These are phyloP conservation scores for Fusarium cicatricum DNA, from an alignment of 2,329 filamentous ascomycete genomes.

Conservation along the genomic window DNA sequence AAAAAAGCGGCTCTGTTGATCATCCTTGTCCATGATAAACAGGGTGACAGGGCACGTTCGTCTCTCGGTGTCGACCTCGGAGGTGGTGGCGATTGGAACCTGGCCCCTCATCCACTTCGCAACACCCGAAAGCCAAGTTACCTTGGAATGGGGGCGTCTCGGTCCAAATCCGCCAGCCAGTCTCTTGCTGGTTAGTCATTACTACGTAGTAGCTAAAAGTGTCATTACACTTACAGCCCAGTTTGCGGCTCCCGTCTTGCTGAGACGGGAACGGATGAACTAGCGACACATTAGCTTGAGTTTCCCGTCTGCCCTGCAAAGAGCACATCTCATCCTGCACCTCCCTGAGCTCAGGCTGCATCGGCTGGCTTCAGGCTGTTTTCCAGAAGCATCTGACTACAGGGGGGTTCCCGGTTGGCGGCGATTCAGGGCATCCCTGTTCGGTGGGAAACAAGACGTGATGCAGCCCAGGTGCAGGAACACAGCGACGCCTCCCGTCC, in stretches of 20 bases:
- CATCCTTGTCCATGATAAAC: slow-evolving; percentile 2
- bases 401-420: slow-evolving; percentile 10
- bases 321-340: too few relatives aligned
- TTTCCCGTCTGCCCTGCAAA: not conserved
- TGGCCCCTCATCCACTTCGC: not conserved
- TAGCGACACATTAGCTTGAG: slow-evolving; percentile 15
- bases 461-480: slow-evolving; percentile 17
- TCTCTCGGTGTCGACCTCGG: not conserved
- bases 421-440: not conserved
- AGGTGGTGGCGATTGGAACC: not conserved
- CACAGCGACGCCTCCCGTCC: slow-evolving; percentile 19
- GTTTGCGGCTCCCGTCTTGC: slow-evolving; percentile 12
- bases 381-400: slow-evolving; percentile 28
- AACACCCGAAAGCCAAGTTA: not conserved
- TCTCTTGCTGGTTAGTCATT: not conserved
- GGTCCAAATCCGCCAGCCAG: not conserved
- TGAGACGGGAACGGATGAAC: slow-evolving; percentile 10
- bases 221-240: not conserved
- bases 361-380: slow-evolving; percentile 6
- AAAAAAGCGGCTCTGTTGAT: slow-evolving; percentile 23
- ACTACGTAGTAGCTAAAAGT: not conserved
- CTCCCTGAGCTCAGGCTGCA: not conserved
- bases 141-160: not conserved
- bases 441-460: not conserved
- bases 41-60: not conserved